Evolutionary conservation across 768 basidiomycete genomes (phyloP).

Genomic region (Nidula microcarpa): DNA sequence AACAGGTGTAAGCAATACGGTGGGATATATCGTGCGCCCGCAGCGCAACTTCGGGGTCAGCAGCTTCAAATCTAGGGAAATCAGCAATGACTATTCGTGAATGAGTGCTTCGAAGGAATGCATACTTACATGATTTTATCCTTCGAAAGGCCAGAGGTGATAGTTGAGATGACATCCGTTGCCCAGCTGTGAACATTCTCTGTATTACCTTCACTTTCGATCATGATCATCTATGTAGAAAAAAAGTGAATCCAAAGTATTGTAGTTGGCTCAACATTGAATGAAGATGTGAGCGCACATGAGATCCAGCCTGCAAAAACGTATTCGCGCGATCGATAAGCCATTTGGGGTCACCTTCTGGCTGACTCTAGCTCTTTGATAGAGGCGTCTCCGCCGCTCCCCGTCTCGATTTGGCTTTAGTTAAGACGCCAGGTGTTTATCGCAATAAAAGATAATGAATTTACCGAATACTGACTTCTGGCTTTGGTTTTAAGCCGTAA

Average conservation of each 20-base stretch:
- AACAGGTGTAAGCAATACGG: background rate
- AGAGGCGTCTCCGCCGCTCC: constrained; percentile 41
- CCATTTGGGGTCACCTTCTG: constrained; percentile 37
- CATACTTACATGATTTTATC: constrained; percentile 34
- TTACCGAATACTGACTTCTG: constrained; percentile 39
- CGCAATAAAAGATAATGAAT: background rate
- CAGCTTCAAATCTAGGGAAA: constrained; percentile 32
- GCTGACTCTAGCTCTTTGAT: constrained; percentile 33
- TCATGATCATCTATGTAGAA: constrained; percentile 32
- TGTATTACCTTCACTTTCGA: constrained; percentile 44
- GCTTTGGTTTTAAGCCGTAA: constrained; percentile 38
- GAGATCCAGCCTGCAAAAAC: constrained; percentile 36
- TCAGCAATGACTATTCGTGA: background rate
- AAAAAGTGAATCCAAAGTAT: background rate
- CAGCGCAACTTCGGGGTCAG: constrained; percentile 27
- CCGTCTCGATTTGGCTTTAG: constrained; percentile 13
- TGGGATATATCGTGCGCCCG: background rate
- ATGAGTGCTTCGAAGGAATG: background rate
- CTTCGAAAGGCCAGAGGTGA: constrained; percentile 33
- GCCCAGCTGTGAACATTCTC: constrained; percentile 40
- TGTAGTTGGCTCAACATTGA: background rate
- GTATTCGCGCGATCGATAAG: constrained; percentile 34
- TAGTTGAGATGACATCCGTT: constrained; percentile 38
- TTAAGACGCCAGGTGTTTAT: too few relatives aligned
- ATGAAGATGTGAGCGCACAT: constrained; percentile 11